A percentile compares a stretch with the other conserved stretches of the same genome.
These are phyloP conservation scores for Yamadazyma kitorensis DNA, from an alignment of 805 yeast genomes.

Conservation along the genomic window DNA sequence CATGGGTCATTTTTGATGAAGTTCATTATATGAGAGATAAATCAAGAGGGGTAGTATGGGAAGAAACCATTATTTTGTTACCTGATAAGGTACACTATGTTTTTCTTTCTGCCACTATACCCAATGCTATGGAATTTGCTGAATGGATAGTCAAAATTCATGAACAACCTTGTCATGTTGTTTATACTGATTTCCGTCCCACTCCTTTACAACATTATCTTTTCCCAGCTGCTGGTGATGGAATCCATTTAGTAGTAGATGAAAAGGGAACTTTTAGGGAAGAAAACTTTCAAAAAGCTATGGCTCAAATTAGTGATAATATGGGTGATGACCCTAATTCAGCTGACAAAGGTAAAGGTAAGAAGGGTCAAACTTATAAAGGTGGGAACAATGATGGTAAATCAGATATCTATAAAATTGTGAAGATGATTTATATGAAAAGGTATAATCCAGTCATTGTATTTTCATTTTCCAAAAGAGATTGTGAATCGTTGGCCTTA, in stretches of 20 bases:
- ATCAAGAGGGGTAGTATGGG: constrained; percentile 99
- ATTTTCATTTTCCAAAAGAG: constrained; percentile 95
- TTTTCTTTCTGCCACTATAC: constrained; percentile 92
- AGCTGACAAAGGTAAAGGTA: constrained; percentile 56
- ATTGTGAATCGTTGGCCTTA: constrained; percentile 90
- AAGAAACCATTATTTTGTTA: constrained; percentile 95
- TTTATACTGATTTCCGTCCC: constrained; percentile 97
- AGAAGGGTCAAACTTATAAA: constrained; percentile 77
- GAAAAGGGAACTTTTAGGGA: constrained; percentile 95
- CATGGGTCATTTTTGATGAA: constrained; percentile 95
- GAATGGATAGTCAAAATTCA: constrained; percentile 98
- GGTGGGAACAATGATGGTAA: constrained; percentile 78
- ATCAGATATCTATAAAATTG: constrained; percentile 93
- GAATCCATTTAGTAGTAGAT: constrained; percentile 95
- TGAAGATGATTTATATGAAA: constrained; percentile 96
- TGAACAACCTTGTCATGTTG: constrained; percentile 96
- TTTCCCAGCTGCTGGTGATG: constrained; percentile 98
- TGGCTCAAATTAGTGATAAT: constrained; percentile 85
- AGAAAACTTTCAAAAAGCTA: constrained; percentile 97
- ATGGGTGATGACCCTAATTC: constrained; percentile 82
- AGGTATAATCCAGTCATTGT: constrained; percentile 97
- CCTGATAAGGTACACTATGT: constrained; percentile 96
- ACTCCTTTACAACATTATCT: constrained; percentile 97
- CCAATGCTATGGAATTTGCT: constrained; percentile 98
- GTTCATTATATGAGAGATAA: constrained; percentile 97